A percentile compares a stretch with the other conserved stretches of the same genome.
Conservation (phyloP, 352 stramenopile species). For the Globisporangium nodosum region DNA sequence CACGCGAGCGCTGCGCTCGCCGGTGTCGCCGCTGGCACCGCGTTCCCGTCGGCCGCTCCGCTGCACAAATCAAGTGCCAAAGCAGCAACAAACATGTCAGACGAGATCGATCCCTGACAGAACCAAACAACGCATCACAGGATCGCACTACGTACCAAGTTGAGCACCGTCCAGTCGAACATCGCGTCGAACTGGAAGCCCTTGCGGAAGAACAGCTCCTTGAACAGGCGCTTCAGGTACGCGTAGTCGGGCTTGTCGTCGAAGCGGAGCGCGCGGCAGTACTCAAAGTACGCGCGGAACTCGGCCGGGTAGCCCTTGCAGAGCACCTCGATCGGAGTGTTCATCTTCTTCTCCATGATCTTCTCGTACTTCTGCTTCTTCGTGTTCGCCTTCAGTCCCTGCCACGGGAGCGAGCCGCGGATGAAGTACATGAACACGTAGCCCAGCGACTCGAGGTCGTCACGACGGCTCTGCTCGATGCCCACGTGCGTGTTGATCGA, state of each 20-base stretch:
- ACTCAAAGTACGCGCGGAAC: slow-evolving; percentile 97
- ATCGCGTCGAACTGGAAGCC: slow-evolving; percentile 98
- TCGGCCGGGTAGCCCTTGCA: slow-evolving; percentile 95
- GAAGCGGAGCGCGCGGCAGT: slow-evolving; percentile 79
- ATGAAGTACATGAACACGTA: slow-evolving; percentile 95
- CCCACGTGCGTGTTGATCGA: slow-evolving; percentile 99
- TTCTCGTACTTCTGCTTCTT: slow-evolving; percentile 97
- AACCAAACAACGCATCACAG: background rate
- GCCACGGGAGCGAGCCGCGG: slow-evolving; percentile 94
- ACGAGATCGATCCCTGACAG: background rate
- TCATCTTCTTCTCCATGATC: slow-evolving; percentile 99
- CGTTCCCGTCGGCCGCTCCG: slow-evolving; percentile 60
- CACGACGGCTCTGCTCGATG: slow-evolving; percentile 96
- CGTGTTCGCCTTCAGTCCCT: slow-evolving; percentile 95
- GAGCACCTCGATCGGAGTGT: slow-evolving; percentile 88
- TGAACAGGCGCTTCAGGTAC: slow-evolving; percentile 95
- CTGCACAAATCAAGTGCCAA: slow-evolving; percentile 12
- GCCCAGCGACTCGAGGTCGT: slow-evolving; percentile 97
- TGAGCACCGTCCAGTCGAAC: slow-evolving; percentile 98
- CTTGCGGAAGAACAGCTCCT: slow-evolving; percentile 98
- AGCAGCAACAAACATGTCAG: too few species aligned
- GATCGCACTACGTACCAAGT: slow-evolving; percentile 34
- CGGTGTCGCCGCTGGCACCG: slow-evolving; percentile 49
- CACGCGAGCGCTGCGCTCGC: slow-evolving; percentile 54
- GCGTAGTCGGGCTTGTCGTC: slow-evolving; percentile 88